These are phyloP conservation scores for Picea engelmannii DNA, from an alignment of 83 land plant species.

Conservation along the genomic window DNA sequence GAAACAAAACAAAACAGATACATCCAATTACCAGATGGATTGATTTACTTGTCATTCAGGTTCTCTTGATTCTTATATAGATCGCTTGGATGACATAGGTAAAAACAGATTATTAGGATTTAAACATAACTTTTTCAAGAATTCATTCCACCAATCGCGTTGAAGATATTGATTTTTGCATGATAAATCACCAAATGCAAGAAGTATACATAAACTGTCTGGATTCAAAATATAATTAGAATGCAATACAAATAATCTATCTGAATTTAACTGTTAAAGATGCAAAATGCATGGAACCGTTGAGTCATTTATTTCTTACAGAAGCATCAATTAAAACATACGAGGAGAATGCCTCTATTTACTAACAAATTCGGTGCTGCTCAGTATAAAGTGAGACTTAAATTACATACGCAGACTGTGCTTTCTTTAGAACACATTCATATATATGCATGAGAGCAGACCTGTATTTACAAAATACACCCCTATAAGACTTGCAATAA, in stretches of 20 bases:
- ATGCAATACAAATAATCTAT: background rate
- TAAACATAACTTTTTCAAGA: too few relatives aligned
- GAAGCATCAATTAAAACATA: too few relatives aligned
- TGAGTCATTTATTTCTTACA: background rate
- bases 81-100: too few relatives aligned
- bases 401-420: background rate
- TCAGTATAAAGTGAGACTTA: background rate
- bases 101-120: too few relatives aligned
- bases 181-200: too few relatives aligned
- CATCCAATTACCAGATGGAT: background rate
- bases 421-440: background rate
- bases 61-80: too few relatives aligned
- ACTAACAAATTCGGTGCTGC: background rate
- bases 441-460: constrained; percentile 5
- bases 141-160: too few relatives aligned
- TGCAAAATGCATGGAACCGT: background rate
- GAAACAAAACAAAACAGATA: background rate
- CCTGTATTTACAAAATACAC: constrained; percentile 13
- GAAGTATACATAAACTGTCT: too few relatives aligned
- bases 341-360: too few relatives aligned
- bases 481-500: background rate
- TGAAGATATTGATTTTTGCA: too few relatives aligned
- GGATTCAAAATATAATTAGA: too few relatives aligned
- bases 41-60: too few relatives aligned
- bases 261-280: background rate